Base-by-base conservation (phyloP, 2,329 filamentous ascomycete genomes). In the Fusarium compactum region DNA sequence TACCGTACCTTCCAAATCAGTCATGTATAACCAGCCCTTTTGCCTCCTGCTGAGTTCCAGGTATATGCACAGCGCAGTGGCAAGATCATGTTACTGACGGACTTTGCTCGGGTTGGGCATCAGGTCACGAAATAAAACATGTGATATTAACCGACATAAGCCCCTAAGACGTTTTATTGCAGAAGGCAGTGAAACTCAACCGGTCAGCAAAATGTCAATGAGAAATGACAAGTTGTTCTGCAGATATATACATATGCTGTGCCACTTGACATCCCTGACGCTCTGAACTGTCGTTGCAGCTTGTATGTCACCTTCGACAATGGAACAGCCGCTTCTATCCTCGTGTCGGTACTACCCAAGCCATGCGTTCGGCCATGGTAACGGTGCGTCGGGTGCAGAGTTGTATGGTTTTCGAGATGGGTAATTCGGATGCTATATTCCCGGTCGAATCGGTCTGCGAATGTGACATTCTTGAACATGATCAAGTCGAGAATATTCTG, bases 181-280 rank as follows among this genome's bases (percentile, higher is more conserved):
- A 54, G n/a, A 50, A 58, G 71, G 71, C 45, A 54, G 71, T 74
- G 67, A 47, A 55, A 74, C 69, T 50, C 40, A 22, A 59, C 69
- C 71, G 71, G 71, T 74, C 58, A 72, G 34, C 34, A 53, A 54
- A 38, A 25, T 30, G 38, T 25, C 47, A 45, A 29, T 41, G n/a
- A 52, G 38, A 57, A 32, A 46, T 47, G 50, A 50, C 45, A 18
- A 59, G 52, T 14, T 34, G 44, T 27, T 57, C 24, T 61, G 58
- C 71, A 69, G 29, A 30, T 34, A 38, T 34, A 34, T 22, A 30
- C 22, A 25, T 62, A 73, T 72, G 66, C 47, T 38, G 69, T 72
- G 54, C 25, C 34, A 66, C 68, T 47, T 25, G 29, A 58, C 40
- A 32, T 51, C 48, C 59, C 62, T 65, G 62, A 27, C 34, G 27